Evolutionary conservation across 495 filamentous ascomycete genomes (phyloP), one percentile per base, ranked within the genome.

Genomic region (Glonium stellatum): DNA sequence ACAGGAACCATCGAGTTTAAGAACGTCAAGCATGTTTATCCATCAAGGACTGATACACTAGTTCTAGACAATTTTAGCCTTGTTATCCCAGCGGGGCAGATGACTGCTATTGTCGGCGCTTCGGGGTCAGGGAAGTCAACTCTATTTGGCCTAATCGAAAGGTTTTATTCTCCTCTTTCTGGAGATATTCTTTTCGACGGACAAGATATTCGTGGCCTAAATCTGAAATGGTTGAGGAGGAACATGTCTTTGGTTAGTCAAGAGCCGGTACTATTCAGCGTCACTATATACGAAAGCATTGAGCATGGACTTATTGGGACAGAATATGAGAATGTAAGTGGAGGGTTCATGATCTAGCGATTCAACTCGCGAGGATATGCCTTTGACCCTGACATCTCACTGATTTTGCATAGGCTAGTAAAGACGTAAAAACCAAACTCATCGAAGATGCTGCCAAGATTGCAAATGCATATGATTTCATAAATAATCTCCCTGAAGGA

Each of bases 391-490:
- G 13, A 44, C 18, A 31, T 22, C 5, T 12, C 37, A 15, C 51
- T 21, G 25, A n/a, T 34, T 22, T 18, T 42, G 36, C 6, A 58
- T 12, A 47, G 19, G 31, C 19, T 27, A 58, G 44, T 27, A 53
- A 70, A 44, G 66, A 54, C 8, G 54, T 62, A 61, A 66, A 58
- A 35, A 35, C 31, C 23, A 70, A 89, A 36, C 78, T 88, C 12
- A 82, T 97, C 25, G 77, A 84, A 54, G 82, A 91, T 27, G 92
- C 93, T 25, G 88, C 92, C 15, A 86, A 84, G 67, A 95, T 88
- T 83, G 86, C 93, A 36, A 97, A 96, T 68, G 92, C 92, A 2
- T 91, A 96, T 65, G 90, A 92, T 57, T 97, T 97, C 69, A 84
- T 98, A 66, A 81, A 73, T 13, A 74, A 76, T n/a, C 76, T 97